Evolutionary conservation across 2,329 filamentous ascomycete species (phyloP).

Genomic region (Teratosphaeria nubilosa): DNA sequence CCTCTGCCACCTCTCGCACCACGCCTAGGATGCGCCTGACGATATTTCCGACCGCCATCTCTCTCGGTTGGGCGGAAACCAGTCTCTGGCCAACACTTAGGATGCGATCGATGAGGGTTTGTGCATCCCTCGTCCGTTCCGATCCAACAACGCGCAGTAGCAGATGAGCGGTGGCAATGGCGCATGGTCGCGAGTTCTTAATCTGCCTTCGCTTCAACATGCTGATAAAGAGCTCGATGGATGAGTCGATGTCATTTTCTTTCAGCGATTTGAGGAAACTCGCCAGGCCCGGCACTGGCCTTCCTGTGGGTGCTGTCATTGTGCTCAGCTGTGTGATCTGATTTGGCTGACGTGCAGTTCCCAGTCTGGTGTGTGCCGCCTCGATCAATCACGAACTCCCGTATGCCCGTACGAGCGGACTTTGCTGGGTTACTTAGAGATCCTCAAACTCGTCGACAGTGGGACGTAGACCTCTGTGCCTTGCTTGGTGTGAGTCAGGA

Average conservation of each 20-base stretch:
- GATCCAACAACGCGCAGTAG: slow-evolving; percentile 77
- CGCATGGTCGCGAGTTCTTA: slow-evolving; percentile 75
- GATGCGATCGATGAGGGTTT: slow-evolving; percentile 69
- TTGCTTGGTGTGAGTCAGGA: background rate
- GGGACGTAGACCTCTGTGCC: background rate
- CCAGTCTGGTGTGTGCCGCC: background rate
- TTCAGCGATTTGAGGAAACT: slow-evolving; percentile 74
- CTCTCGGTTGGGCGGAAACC: slow-evolving; percentile 73
- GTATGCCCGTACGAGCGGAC: too few relatives aligned
- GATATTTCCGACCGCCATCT: slow-evolving; percentile 90
- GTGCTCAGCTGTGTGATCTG: background rate
- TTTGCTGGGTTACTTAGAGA: background rate
- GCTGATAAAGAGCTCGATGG: slow-evolving; percentile 72
- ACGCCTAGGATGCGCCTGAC: slow-evolving; percentile 81
- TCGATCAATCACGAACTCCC: background rate
- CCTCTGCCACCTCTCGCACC: slow-evolving; percentile 82
- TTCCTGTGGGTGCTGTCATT: slow-evolving; percentile 50
- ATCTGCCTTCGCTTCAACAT: slow-evolving; percentile 89
- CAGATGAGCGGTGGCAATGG: slow-evolving; percentile 81
- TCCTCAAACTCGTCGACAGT: background rate
- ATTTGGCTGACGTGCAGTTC: too few relatives aligned
- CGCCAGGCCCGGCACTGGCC: slow-evolving; percentile 61
- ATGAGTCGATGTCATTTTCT: slow-evolving; percentile 63
- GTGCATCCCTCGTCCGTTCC: slow-evolving; percentile 67
- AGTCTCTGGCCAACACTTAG: slow-evolving; percentile 68